A percentile compares a stretch with the other conserved stretches of the same genome.
These are phyloP conservation scores for Atalantia buxifolia DNA, from an alignment of 345 rosid genomes.

Conservation along the genomic window DNA sequence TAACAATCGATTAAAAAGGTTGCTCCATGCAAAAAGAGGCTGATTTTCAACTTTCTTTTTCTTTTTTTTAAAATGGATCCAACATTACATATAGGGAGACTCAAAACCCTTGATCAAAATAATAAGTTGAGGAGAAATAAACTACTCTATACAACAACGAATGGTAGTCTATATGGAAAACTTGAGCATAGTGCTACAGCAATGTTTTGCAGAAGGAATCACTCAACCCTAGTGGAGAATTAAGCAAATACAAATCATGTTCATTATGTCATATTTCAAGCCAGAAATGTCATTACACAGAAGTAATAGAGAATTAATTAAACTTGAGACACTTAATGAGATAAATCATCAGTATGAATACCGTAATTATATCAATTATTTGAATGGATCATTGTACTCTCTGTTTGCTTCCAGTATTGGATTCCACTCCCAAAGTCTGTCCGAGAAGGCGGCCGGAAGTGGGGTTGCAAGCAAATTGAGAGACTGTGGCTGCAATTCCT, in stretches of 20 bases:
- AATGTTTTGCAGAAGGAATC: too few species aligned
- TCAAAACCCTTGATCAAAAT: too few species aligned
- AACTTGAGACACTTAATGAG: neutral
- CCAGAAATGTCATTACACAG: neutral
- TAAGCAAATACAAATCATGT: neutral
- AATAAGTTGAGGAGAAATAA: too few species aligned
- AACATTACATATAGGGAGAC: too few species aligned
- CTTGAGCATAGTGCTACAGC: too few species aligned
- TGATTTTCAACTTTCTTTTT: too few species aligned
- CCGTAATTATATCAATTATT: conserved; percentile 37
- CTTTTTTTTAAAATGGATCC: too few species aligned
- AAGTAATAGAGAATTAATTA: neutral
- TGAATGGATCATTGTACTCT: conserved; percentile 58
- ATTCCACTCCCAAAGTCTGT: conserved; percentile 86
- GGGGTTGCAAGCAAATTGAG: conserved; percentile 21
- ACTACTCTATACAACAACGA: too few species aligned
- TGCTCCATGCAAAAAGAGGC: too few species aligned
- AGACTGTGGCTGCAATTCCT: conserved; percentile 33
- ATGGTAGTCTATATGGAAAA: too few species aligned
- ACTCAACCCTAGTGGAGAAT: too few species aligned
- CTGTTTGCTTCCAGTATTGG: conserved; percentile 55
- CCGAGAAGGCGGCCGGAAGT: conserved; percentile 46
- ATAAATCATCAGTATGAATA: neutral
- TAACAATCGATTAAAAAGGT: too few species aligned
- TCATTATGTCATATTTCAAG: neutral